A percentile compares a stretch with the other conserved stretches of the same genome.
These are phyloP conservation scores for Mrakia frigida DNA, from an alignment of 768 basidiomycete genomes.

Conservation along the genomic window DNA sequence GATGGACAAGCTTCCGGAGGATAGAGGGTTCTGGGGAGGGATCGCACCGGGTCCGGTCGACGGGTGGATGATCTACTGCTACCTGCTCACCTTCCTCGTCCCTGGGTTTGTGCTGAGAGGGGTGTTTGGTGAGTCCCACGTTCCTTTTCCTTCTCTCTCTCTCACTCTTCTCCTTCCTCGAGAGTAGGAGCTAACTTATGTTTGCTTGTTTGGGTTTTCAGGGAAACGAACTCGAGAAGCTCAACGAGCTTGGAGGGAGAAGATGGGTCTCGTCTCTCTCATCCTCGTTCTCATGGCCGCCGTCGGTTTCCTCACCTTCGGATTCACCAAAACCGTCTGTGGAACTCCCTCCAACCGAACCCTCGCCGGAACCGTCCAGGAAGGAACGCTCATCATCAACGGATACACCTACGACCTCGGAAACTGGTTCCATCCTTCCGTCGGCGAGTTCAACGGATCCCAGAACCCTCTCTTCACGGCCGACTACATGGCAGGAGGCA, in stretches of 20 bases:
- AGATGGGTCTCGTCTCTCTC: constrained; percentile 83
- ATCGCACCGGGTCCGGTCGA: constrained; percentile 83
- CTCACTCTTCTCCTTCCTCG: constrained; percentile 10
- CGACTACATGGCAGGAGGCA: constrained; percentile 70
- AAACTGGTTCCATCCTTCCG: constrained; percentile 74
- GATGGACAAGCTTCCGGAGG: constrained; percentile 33
- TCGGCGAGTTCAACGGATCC: constrained; percentile 64
- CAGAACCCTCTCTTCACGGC: constrained; percentile 78
- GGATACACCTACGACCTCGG: constrained; percentile 90
- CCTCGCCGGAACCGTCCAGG: constrained; percentile 70
- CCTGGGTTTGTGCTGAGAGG: constrained; percentile 66
- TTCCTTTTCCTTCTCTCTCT: constrained; percentile 33
- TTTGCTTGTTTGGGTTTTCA: constrained; percentile 40
- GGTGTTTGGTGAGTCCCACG: constrained; percentile 75
- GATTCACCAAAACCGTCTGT: constrained; percentile 91
- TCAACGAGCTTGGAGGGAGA: constrained; percentile 96
- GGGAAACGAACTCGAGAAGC: constrained; percentile 86
- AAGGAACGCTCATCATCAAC: constrained; percentile 82
- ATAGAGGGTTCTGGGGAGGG: constrained; percentile 54
- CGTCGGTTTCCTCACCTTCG: constrained; percentile 97
- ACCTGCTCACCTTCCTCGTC: constrained; percentile 73
- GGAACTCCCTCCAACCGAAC: constrained; percentile 77
- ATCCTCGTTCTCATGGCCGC: constrained; percentile 78
- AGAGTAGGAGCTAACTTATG: constrained; percentile 10
- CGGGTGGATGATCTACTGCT: constrained; percentile 92